These are phyloP conservation scores for slime mould (Dictyostelium discoideum) DNA, from an alignment of 78 protist genomes.

Conservation along the genomic window dicty_2.7 NC_007091.3:1995001-1995500, in stretches of 20 bases:
- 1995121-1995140: slow-evolving; percentile 2
- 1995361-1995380: slow-evolving; percentile 6
- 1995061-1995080: slow-evolving; percentile 26
- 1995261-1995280: background rate
- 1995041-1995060: slow-evolving; percentile 30
- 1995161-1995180: slow-evolving; percentile 17
- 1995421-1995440: slow-evolving; percentile 55
- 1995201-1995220: slow-evolving; percentile 34
- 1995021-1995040: background rate
- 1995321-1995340: slow-evolving; percentile 54
- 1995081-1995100: slow-evolving; percentile 65
- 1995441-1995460: slow-evolving; percentile 40
- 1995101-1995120: slow-evolving; percentile 55
- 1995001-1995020: background rate
- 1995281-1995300: slow-evolving; percentile 13
- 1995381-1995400: slow-evolving; percentile 9
- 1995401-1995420: slow-evolving; percentile 4
- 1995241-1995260: slow-evolving; percentile 7
- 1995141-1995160: background rate
- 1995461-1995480: slow-evolving; percentile 28
- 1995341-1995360: slow-evolving; percentile 46
- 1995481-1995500: slow-evolving; percentile 16
- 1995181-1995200: slow-evolving; percentile 33
- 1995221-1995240: slow-evolving; percentile 72
- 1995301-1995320: slow-evolving; percentile 25